These are phyloP conservation scores for Saturnispora gosingensis DNA, from an alignment of 805 yeast genomes.

Conservation along the genomic window DNA sequence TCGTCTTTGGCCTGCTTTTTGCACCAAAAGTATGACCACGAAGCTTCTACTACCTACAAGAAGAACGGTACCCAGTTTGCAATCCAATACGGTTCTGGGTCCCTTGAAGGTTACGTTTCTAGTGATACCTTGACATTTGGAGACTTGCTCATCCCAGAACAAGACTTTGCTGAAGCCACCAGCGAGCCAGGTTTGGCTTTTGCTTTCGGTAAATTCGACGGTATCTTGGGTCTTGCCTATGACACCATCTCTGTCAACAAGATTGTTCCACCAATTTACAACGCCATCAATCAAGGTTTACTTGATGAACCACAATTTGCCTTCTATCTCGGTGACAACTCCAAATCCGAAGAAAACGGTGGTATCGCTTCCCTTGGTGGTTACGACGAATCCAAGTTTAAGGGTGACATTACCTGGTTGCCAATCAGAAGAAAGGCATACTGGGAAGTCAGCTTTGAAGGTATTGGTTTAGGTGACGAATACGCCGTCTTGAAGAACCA, in stretches of 20 bases:
- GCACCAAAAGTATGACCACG: slow-evolving; percentile 85
- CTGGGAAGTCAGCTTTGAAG: slow-evolving; percentile 96
- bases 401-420: slow-evolving; percentile 86
- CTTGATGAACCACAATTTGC: slow-evolving; percentile 81
- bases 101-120: slow-evolving; percentile 86
- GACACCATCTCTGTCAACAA: slow-evolving; percentile 82
- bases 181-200: slow-evolving; percentile 95
- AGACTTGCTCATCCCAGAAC: slow-evolving; percentile 73
- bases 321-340: slow-evolving; percentile 78
- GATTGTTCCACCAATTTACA: slow-evolving; percentile 89
- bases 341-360: slow-evolving; percentile 53
- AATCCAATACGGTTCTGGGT: slow-evolving; percentile 88
- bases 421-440: slow-evolving; percentile 99
- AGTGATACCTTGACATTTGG: slow-evolving; percentile 78
- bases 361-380: slow-evolving; percentile 97
- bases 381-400: slow-evolving; percentile 61
- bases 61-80: slow-evolving; percentile 80
- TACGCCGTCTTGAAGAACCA: slow-evolving; percentile 70
- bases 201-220: slow-evolving; percentile 98
- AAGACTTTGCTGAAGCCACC: slow-evolving; percentile 96
- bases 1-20: slow-evolving; percentile 90
- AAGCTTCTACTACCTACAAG: slow-evolving; percentile 71
- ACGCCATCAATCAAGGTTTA: slow-evolving; percentile 73
- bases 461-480: slow-evolving; percentile 87
- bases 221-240: slow-evolving; percentile 92